Percentiles rank a stretch among this genome's conserved stretches.
Conservation (phyloP, 106 monocot species). For the Cymbidium sinense region DNA sequence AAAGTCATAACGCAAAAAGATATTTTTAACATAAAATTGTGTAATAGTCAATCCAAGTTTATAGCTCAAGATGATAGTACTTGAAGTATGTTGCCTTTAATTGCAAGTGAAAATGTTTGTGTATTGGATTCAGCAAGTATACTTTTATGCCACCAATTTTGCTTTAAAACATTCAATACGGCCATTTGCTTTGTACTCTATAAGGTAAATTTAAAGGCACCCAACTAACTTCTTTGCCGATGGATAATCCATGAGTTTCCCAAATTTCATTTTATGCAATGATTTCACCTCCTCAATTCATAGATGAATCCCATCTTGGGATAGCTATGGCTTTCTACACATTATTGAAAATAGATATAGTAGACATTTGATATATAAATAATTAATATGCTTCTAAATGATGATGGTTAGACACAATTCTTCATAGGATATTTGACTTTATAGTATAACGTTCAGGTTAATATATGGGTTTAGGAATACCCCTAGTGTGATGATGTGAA, state of each 20-base stretch:
- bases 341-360: slow-evolving; percentile 8
- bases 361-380: slow-evolving; percentile 13
- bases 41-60: slow-evolving; percentile 7
- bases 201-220: slow-evolving; percentile 6
- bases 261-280: neutral
- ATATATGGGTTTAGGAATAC: slow-evolving; percentile 13
- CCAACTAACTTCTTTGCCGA: slow-evolving; percentile 1
- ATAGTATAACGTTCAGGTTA: slow-evolving; percentile 4
- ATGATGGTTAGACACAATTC: slow-evolving; percentile 8
- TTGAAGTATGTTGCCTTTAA: slow-evolving; percentile 11
- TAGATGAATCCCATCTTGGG: slow-evolving; percentile 5
- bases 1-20: slow-evolving; percentile 8
- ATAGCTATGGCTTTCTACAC: slow-evolving; percentile 9
- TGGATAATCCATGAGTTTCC: slow-evolving; percentile 10
- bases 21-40: slow-evolving; percentile 14
- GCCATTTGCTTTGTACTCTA: slow-evolving; percentile 18
- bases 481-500: neutral
- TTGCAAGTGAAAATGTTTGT: slow-evolving; percentile 9
- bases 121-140: slow-evolving; percentile 5
- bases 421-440: slow-evolving; percentile 9
- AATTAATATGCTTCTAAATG: neutral
- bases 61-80: slow-evolving; percentile 8
- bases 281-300: slow-evolving; percentile 7
- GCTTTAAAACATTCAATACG: too few species aligned
- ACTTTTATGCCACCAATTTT: too few species aligned